These are phyloP conservation scores for Salix udensis DNA, from an alignment of 345 rosid species.

Conservation along the genomic window DNA sequence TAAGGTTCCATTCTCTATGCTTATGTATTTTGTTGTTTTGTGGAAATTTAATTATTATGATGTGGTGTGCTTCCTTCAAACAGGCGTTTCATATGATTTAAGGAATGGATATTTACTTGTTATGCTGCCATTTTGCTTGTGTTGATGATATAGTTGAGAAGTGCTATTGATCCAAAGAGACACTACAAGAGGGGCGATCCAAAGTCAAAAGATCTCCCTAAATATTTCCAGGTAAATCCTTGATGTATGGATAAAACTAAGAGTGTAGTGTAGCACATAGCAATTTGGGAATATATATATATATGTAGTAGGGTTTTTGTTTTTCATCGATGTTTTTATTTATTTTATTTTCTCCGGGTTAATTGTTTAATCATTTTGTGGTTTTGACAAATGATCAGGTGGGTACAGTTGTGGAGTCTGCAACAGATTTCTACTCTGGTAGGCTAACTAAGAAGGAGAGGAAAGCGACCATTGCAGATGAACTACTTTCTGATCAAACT, in stretches of 20 bases:
- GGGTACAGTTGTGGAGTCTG: constrained; percentile 73
- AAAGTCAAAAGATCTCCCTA: constrained; percentile 53
- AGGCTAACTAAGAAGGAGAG: constrained; percentile 86
- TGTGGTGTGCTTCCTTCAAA: background rate
- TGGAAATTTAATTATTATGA: background rate
- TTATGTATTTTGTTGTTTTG: background rate
- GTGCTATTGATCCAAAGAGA: constrained; percentile 69
- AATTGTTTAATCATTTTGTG: constrained; percentile 1
- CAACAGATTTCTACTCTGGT: constrained; percentile 52
- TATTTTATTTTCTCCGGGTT: background rate
- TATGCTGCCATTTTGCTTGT: background rate
- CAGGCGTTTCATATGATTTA: background rate
- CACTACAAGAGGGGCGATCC: constrained; percentile 77
- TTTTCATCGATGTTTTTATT: too few species aligned
- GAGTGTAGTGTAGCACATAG: too few species aligned
- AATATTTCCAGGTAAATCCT: constrained; percentile 77
- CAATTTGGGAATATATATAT: too few species aligned
- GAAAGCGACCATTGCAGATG: constrained; percentile 74
- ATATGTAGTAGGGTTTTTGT: too few species aligned
- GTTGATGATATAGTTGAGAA: constrained; percentile 54
- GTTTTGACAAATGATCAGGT: constrained; percentile 42
- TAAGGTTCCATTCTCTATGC: constrained; percentile 44
- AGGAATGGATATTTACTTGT: background rate
- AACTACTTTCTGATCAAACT: constrained; percentile 59
- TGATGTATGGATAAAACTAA: background rate